Base-by-base conservation (phyloP, 805 yeast genomes). In the Kuraishia ogatae region DNA sequence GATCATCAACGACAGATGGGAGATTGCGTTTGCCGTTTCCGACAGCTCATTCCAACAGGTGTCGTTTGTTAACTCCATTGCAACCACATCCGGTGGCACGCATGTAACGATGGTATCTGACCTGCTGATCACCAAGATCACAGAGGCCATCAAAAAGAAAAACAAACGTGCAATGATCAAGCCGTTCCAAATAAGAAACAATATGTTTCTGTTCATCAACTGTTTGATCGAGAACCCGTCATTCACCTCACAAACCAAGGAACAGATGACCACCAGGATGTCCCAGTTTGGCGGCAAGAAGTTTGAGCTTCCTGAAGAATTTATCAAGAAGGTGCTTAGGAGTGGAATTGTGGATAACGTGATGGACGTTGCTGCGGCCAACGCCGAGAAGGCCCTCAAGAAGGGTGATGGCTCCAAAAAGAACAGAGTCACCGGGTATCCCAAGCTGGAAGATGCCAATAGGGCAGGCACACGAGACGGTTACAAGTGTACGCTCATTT, bases 21-120 rank as follows among this genome's bases (percentile, higher is more conserved):
- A 94, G 69, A 70, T 94, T 58, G 99, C 96, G 0, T 93, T 94
- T 73, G 93, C 96, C 1, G 87, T 91, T 3, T 88, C 97, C 49
- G 97, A 91, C 64, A 93, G 92, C 2, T 72, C 81, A 1, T 94
- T 94, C 71, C 89, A 89, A 63, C 99, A 94, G 69, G 94, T 94
- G 49, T 92, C 97, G 39, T 94, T 94, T 72, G 99, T 94, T 17
- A 94, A 94, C 68, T 91, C 97, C 6, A 94, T 94, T 67, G 99
- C 99, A 0, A 94, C 99, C 0, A 93, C 98, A 0, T 74, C 93
- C 1, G 99, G 99, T 57, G 99, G 99, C 62, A 88, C 99, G 0
- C 99, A 94, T 68, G 96, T 91, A 39, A 91, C 86, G 61, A 83
- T 85, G 66, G 79, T 92, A 29, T 76, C 96, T 3, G 97, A 93